Evolutionary conservation across 768 basidiomycete species (phyloP).

Genomic region (Gloeopeniophorella convolvens): DNA sequence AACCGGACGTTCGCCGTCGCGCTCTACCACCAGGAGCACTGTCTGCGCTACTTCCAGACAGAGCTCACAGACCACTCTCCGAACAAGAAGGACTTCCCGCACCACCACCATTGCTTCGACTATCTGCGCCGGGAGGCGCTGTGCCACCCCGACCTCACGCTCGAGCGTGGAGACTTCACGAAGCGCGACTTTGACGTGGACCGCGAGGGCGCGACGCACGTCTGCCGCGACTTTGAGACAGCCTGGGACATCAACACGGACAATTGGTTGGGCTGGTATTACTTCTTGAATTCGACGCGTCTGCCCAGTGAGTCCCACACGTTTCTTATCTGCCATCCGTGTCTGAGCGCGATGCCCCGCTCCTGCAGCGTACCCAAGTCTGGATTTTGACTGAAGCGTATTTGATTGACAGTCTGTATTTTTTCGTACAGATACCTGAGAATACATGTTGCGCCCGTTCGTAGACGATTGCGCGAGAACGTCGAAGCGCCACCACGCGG

Average conservation of each 20-base stretch:
- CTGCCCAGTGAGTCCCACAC: not conserved
- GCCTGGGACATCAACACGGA: constrained; percentile 13
- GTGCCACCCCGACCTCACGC: constrained; percentile 34
- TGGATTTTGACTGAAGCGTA: constrained; percentile 6
- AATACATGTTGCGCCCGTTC: too few species aligned
- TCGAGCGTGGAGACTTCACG: constrained; percentile 28
- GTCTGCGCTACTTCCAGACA: constrained; percentile 26
- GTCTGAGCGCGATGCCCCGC: not conserved
- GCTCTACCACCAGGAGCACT: constrained; percentile 46
- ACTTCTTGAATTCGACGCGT: not conserved
- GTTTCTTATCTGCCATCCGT: not conserved
- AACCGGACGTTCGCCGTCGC: constrained; percentile 27
- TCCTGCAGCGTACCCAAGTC: not conserved
- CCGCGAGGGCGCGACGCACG: constrained; percentile 28
- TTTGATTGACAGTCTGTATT: too few species aligned
- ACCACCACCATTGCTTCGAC: constrained; percentile 34
- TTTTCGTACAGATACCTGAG: too few species aligned
- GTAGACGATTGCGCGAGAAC: too few species aligned
- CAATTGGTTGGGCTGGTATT: constrained; percentile 1
- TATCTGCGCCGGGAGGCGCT: constrained; percentile 35
- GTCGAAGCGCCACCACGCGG: too few species aligned
- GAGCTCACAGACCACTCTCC: constrained; percentile 22
- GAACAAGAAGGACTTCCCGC: constrained; percentile 22
- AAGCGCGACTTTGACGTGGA: constrained; percentile 27
- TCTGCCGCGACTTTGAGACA: constrained; percentile 31